A percentile compares a stretch with the other conserved stretches of the same genome.
These are phyloP conservation scores for Xylariaceae sp. DNA, from an alignment of 2,329 filamentous ascomycete genomes.

Conservation along the genomic window DNA sequence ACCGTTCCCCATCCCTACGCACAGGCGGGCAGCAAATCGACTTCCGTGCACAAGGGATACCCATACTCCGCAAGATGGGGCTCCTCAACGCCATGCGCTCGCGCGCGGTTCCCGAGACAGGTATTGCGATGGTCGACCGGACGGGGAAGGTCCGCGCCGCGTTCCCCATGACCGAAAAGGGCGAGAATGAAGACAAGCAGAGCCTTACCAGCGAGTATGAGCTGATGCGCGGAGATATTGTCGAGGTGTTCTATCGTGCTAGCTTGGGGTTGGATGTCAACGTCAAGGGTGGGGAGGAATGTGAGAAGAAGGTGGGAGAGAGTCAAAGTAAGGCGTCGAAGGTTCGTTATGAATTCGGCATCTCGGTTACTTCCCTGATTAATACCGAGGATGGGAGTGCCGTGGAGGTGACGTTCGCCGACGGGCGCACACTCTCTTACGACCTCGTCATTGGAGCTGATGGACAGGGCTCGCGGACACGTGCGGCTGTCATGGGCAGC, in stretches of 20 bases:
- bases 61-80: slow-evolving; percentile 37
- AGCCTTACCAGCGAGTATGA: slow-evolving; percentile 53
- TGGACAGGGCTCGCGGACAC: slow-evolving; percentile 47
- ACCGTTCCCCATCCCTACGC: slow-evolving; percentile 37
- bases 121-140: slow-evolving; percentile 43
- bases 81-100: slow-evolving; percentile 35
- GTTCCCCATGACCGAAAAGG: slow-evolving; percentile 38
- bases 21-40: slow-evolving; percentile 44
- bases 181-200: slow-evolving; percentile 37
- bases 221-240: slow-evolving; percentile 56
- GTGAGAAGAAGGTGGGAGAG: slow-evolving; percentile 25
- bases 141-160: slow-evolving; percentile 36
- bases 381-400: slow-evolving; percentile 26
- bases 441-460: slow-evolving; percentile 55
- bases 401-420: slow-evolving; percentile 39
- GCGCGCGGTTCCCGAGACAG: slow-evolving; percentile 43
- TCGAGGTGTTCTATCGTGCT: slow-evolving; percentile 44
- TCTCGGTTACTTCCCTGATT: slow-evolving; percentile 25
- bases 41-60: slow-evolving; percentile 40
- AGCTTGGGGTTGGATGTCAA: slow-evolving; percentile 3
- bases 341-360: slow-evolving; percentile 32
- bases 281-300: slow-evolving; percentile 5
- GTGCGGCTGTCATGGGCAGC: slow-evolving; percentile 33
- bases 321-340: slow-evolving; percentile 19
- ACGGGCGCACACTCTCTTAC: slow-evolving; percentile 40